Percentiles rank a stretch among this genome's conserved stretches.
phyloP scores from a whole-genome alignment of 345 rosid species.

The Garcia nutans region DNA sequence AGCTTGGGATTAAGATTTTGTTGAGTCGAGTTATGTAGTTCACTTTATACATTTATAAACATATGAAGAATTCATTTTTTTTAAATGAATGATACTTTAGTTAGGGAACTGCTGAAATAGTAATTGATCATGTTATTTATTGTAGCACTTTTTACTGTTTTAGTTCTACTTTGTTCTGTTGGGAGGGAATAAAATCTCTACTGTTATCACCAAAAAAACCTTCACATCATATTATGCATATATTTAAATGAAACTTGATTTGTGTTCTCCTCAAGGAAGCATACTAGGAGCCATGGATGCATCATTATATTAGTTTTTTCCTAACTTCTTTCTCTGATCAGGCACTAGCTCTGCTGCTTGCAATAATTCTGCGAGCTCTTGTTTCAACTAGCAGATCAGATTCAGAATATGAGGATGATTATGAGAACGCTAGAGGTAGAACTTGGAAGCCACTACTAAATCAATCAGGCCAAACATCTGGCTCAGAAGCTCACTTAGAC shows the following conservation, averaged over 20 bases:
- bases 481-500: conserved; percentile 50
- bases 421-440: conserved; percentile 55
- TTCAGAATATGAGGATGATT: conserved; percentile 57
- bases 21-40: no score
- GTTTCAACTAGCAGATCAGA: conserved; percentile 48
- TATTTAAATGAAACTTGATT: not conserved
- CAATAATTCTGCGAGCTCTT: conserved; percentile 73
- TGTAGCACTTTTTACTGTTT: not conserved
- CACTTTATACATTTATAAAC: no score
- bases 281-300: not conserved
- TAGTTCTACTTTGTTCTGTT: not conserved
- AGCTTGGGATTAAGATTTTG: no score
- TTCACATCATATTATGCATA: no score
- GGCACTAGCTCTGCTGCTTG: conserved; percentile 66
- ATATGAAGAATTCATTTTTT: not conserved
- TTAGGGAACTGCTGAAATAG: not conserved
- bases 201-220: no score
- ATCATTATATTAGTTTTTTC: conserved; percentile 1
- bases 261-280: not conserved
- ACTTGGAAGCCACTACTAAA: conserved; percentile 71
- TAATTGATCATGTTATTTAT: not conserved
- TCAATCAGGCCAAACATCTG: conserved; percentile 58
- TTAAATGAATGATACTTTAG: not conserved
- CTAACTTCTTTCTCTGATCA: conserved; percentile 26
- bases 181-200: not conserved